Percentiles rank a stretch among this genome's conserved stretches.
These are phyloP conservation scores for Tylopilus plumbeoviolaceoides DNA, from an alignment of 768 basidiomycete genomes.

Conservation along the genomic window DNA sequence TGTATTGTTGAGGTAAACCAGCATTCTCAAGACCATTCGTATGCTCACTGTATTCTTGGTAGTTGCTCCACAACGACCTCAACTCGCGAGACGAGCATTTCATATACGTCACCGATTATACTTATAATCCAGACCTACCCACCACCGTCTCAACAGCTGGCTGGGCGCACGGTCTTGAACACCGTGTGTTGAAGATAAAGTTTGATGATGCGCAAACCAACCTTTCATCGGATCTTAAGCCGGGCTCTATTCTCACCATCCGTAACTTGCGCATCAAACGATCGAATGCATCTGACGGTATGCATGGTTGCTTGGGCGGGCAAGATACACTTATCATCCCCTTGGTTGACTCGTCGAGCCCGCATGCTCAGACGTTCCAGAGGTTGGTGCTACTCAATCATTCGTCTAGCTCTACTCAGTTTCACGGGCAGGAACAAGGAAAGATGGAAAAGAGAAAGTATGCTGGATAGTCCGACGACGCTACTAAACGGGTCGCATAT, in stretches of 20 bases:
- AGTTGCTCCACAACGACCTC: conserved; percentile 46
- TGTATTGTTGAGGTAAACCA: conserved; percentile 54
- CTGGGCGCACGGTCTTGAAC: conserved; percentile 46
- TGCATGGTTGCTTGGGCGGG: conserved; percentile 30
- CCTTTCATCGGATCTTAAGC: conserved; percentile 34
- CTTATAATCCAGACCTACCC: conserved; percentile 42
- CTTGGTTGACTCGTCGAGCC: conserved; percentile 14
- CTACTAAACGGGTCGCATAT: not conserved
- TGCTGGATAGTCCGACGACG: conserved; percentile 2
- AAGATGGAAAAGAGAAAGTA: conserved; percentile 27
- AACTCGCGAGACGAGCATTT: conserved; percentile 33
- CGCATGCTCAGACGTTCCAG: conserved; percentile 18
- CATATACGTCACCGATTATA: conserved; percentile 67
- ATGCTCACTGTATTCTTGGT: not conserved
- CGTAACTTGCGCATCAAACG: conserved; percentile 47
- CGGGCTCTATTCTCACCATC: conserved; percentile 45
- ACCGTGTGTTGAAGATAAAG: conserved; percentile 48
- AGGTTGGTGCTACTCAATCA: conserved; percentile 11
- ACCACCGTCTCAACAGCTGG: conserved; percentile 24
- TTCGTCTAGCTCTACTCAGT: not conserved
- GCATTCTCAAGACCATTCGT: not conserved
- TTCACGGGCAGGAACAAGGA: conserved; percentile 31
- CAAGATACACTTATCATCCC: conserved; percentile 22
- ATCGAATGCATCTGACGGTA: conserved; percentile 1
- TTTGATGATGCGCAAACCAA: conserved; percentile 47